Percentiles rank a stretch among this genome's conserved stretches.
Evolutionary conservation across 2,329 filamentous ascomycete species (phyloP).

Genomic region (Penicillium sp.): DNA sequence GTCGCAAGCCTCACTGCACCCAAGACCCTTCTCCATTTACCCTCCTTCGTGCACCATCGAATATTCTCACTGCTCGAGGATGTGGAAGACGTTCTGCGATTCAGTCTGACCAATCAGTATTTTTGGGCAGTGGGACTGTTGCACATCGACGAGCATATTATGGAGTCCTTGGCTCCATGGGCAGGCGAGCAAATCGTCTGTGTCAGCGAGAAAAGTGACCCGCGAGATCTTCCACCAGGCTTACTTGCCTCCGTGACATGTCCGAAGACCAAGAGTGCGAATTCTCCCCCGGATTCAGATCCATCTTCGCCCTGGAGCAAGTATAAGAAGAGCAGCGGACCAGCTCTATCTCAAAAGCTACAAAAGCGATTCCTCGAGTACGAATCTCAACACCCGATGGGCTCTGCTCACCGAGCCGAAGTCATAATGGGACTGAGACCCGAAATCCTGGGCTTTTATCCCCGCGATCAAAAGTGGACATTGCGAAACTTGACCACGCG

Average conservation of each 20-base stretch:
- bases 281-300: conserved; percentile 1
- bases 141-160: conserved; percentile 15
- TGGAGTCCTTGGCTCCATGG: conserved; percentile 21
- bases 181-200: conserved; percentile 26
- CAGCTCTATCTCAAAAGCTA: conserved; percentile 11
- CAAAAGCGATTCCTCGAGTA: conserved; percentile 9
- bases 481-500: conserved; percentile 30
- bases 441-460: conserved; percentile 20
- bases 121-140: conserved; percentile 16
- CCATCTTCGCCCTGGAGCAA: conserved; percentile 1
- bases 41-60: not conserved
- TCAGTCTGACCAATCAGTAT: conserved; percentile 15
- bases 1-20: not conserved
- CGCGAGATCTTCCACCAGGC: conserved; percentile 7
- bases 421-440: conserved; percentile 13
- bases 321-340: conserved; percentile 7
- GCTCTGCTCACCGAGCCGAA: conserved; percentile 12
- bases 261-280: conserved; percentile 13
- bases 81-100: conserved; percentile 10
- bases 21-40: conserved; percentile 7
- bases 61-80: conserved; percentile 10
- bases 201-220: conserved; percentile 15
- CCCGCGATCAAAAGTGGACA: conserved; percentile 25
- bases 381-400: conserved; percentile 7
- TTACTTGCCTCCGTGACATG: conserved; percentile 7